Evolutionary conservation across 1,284 basidiomycete species (phyloP).

Genomic region (Leccinum fuscescens): DNA sequence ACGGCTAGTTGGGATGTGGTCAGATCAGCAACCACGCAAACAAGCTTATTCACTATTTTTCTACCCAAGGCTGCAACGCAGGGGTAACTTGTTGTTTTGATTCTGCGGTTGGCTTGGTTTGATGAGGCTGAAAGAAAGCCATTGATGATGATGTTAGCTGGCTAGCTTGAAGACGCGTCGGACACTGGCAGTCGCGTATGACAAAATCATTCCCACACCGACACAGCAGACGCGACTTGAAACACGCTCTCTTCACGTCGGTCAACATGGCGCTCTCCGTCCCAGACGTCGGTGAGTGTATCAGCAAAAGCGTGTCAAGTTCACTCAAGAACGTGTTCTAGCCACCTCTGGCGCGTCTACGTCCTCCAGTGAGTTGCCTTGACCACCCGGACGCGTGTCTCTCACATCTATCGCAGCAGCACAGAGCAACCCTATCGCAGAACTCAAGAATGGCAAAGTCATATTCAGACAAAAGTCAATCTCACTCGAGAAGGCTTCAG

Average conservation of each 20-base stretch:
- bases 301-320: slow-evolving; percentile 7
- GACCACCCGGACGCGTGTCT: not conserved
- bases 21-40: slow-evolving; percentile 1
- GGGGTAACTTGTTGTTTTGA: slow-evolving; percentile 52
- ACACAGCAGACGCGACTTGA: slow-evolving; percentile 20
- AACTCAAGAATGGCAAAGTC: slow-evolving; percentile 75
- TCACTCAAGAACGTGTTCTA: slow-evolving; percentile 10
- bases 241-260: slow-evolving; percentile 11
- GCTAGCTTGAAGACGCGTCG: slow-evolving; percentile 24
- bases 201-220: slow-evolving; percentile 31
- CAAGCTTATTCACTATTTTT: slow-evolving; percentile 78
- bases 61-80: slow-evolving; percentile 90
- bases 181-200: slow-evolving; percentile 29
- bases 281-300: slow-evolving; percentile 37
- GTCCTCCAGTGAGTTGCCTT: slow-evolving; percentile 18
- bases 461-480: slow-evolving; percentile 76
- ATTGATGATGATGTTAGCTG: slow-evolving; percentile 31
- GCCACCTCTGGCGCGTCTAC: slow-evolving; percentile 11
- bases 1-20: slow-evolving; percentile 54
- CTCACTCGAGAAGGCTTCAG: slow-evolving; percentile 73
- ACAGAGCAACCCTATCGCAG: slow-evolving; percentile 47
- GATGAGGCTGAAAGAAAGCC: slow-evolving; percentile 61
- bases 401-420: slow-evolving; percentile 15
- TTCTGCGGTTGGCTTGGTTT: slow-evolving; percentile 39
- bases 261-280: slow-evolving; percentile 39